Conservation (phyloP, 805 yeast genomes). For the Candida methanosorbosa region DNA sequence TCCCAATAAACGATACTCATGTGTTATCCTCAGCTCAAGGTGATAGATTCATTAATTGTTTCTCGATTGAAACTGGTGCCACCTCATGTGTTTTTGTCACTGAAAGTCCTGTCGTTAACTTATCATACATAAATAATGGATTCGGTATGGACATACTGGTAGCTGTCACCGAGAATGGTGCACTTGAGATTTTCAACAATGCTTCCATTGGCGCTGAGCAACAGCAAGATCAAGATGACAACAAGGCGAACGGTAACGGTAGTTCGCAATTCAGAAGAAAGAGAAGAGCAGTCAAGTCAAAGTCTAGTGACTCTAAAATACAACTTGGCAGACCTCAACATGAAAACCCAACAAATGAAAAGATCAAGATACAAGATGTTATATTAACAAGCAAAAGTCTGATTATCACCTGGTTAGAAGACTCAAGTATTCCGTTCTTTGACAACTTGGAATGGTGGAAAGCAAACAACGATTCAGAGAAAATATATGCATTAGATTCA, state of each 20-base stretch:
- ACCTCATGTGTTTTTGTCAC: constrained; percentile 57
- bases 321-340: constrained; percentile 37
- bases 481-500: constrained; percentile 15
- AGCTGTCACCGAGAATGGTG: constrained; percentile 68
- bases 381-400: constrained; percentile 25
- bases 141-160: constrained; percentile 29
- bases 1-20: constrained; percentile 30
- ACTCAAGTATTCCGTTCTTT: constrained; percentile 46
- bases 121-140: constrained; percentile 28
- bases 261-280: constrained; percentile 29
- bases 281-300: constrained; percentile 34
- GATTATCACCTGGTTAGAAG: constrained; percentile 53
- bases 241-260: background rate
- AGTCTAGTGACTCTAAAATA: constrained; percentile 38
- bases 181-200: constrained; percentile 59
- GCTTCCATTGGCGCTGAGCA: constrained; percentile 27
- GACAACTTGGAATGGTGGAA: constrained; percentile 44
- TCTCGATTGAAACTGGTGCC: constrained; percentile 35
- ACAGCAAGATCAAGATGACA: constrained; percentile 5
- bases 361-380: constrained; percentile 15
- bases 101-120: constrained; percentile 46
- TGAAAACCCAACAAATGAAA: constrained; percentile 20
- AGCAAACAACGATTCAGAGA: constrained; percentile 14
- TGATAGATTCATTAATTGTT: constrained; percentile 76
- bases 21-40: constrained; percentile 67